Evolutionary conservation across 352 stramenopile species (phyloP).

Genomic region (Globisporangium perplexum): DNA sequence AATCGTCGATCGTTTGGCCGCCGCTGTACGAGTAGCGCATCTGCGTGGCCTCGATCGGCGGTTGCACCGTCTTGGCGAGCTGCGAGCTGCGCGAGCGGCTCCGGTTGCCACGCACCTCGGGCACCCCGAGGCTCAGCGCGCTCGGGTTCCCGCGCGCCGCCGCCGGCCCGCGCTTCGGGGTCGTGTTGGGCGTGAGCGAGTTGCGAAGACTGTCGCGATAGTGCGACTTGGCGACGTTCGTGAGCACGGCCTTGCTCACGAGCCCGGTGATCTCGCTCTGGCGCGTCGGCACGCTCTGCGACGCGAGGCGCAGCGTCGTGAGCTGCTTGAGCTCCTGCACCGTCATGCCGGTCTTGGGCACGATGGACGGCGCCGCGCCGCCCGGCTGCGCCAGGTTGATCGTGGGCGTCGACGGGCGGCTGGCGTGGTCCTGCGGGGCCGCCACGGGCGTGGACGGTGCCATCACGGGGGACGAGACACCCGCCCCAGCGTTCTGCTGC

Average conservation of each 20-base stretch:
- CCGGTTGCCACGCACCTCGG: constrained; percentile 36
- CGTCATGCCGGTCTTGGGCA: constrained; percentile 79
- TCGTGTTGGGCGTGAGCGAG: constrained; percentile 47
- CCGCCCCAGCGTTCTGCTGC: constrained; percentile 52
- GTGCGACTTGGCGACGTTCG: constrained; percentile 71
- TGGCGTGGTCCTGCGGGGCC: constrained; percentile 15
- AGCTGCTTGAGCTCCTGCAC: constrained; percentile 86
- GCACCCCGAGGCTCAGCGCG: constrained; percentile 20
- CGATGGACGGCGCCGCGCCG: constrained; percentile 26
- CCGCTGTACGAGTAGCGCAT: constrained; percentile 65
- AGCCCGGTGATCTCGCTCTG: constrained; percentile 64
- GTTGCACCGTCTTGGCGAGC: constrained; percentile 26
- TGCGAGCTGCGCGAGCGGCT: constrained; percentile 51
- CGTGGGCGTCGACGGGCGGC: constrained; percentile 48
- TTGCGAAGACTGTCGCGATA: constrained; percentile 62
- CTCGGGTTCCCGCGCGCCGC: constrained; percentile 12
- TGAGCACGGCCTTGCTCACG: constrained; percentile 71
- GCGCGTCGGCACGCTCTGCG: constrained; percentile 53
- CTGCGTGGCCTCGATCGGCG: constrained; percentile 24
- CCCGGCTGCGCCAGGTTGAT: constrained; percentile 59
- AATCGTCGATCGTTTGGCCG: constrained; percentile 52
- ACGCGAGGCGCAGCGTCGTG: constrained; percentile 70
- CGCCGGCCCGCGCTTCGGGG: constrained; percentile 31
- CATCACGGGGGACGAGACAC: constrained; percentile 2
- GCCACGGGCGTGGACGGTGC: constrained; percentile 26